A percentile compares a stretch with the other conserved stretches of the same genome.
These are phyloP conservation scores for Pneumocystis sp. DNA, from an alignment of 1,139 yeast species.

Conservation along the genomic window DNA sequence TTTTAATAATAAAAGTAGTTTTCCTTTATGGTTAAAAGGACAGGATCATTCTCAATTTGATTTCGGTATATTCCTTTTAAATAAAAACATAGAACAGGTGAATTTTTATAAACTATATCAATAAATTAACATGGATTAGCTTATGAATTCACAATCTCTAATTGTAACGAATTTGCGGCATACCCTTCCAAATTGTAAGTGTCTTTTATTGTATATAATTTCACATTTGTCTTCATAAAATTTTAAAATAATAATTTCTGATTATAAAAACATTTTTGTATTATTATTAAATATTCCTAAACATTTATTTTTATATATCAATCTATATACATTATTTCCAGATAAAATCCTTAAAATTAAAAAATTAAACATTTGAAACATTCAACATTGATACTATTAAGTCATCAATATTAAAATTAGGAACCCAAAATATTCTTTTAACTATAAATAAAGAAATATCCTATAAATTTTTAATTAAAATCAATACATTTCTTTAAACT, in stretches of 20 bases:
- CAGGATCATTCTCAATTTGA: conserved; percentile 36
- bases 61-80: conserved; percentile 35
- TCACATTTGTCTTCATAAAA: background rate
- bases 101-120: background rate
- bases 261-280: background rate
- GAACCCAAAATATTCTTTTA: too few relatives aligned
- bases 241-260: background rate
- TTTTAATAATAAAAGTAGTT: conserved; percentile 15
- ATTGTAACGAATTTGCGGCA: conserved; percentile 26
- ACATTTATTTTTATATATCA: background rate
- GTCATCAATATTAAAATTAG: background rate
- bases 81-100: conserved; percentile 35
- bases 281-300: too few relatives aligned
- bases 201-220: conserved; percentile 20
- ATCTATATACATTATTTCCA: background rate
- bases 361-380: background rate
- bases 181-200: conserved; percentile 29
- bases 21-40: conserved; percentile 38
- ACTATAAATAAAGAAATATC: background rate
- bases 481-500: background rate
- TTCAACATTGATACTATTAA: background rate
- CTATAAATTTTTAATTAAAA: too few relatives aligned
- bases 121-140: conserved; percentile 6
- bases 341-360: background rate
- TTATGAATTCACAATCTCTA: conserved; percentile 27